Evolutionary conservation across 495 filamentous ascomycete species (phyloP), one percentile per base, ranked within the genome.

Genomic region (Xylaria longipes): DNA sequence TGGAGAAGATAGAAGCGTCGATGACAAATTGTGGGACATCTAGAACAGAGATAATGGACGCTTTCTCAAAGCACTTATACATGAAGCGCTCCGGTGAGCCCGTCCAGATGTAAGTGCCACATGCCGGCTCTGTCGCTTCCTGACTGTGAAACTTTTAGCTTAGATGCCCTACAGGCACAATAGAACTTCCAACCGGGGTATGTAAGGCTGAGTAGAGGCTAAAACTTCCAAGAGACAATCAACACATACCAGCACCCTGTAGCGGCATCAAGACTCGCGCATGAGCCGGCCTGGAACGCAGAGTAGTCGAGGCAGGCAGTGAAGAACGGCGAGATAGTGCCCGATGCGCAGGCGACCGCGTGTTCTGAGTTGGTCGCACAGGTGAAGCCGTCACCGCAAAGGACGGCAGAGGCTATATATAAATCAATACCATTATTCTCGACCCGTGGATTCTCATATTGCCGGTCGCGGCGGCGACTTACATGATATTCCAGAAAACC

Each of bases 221-320:
- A 25, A 25, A 41, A 35, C 12, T 15, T 31, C 31, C 25, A 17
- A 39, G 15, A 60, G 31, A 31, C 63, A 22, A 50, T 48, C 29
- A 12, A 48, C 29, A 77, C 76, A 70, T 72, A 83, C 82, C 82
- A 85, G 72, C 83, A 85, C 1, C 82, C 83, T 0, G 81, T 82
- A 9, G 67, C 65, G 0, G 69, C 4, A 2, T 70, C 75, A 9
- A 75, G 48, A 5, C 43, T 71, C 0, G 20, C 29, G 64, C 82
- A 85, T 1, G 46, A 72, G 3, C 78, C 74, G 1, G 48, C 65
- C 29, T 71, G 9, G 39, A 35, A 77, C 0, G 80, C 82, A 8
- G 72, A 45, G 48, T 79, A 80, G 43, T 84, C 75, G n/a, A 83
- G 35, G 57, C 83, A 85, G 7, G 70, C 73, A 0, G 75, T 75